These are phyloP conservation scores for Neofusicoccum kwambonambiense DNA, from an alignment of 2,329 filamentous ascomycete species.

Conservation along the genomic window DNA sequence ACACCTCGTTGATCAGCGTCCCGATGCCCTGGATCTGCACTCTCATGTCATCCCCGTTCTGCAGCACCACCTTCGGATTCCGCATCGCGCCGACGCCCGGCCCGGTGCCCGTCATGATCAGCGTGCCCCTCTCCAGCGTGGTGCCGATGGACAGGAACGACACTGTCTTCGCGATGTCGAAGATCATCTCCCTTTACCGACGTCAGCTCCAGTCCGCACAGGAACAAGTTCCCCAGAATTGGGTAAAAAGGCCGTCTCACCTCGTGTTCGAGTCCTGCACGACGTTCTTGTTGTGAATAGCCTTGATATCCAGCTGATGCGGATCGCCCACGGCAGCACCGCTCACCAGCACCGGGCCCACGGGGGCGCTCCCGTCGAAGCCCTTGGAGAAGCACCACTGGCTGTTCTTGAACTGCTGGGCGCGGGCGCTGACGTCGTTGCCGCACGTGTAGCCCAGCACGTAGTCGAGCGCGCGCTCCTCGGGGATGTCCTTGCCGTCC, in stretches of 20 bases:
- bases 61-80: constrained; percentile 40
- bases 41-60: constrained; percentile 39
- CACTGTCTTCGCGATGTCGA: constrained; percentile 47
- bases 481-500: constrained; percentile 51
- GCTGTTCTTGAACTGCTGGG: constrained; percentile 46
- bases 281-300: constrained; percentile 49
- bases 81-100: constrained; percentile 45
- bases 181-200: constrained; percentile 47
- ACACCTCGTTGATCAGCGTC: constrained; percentile 39
- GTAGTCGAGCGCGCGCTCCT: constrained; percentile 47
- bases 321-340: constrained; percentile 46
- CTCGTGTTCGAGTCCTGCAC: constrained; percentile 41
- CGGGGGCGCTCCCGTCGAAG: constrained; percentile 56
- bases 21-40: constrained; percentile 41
- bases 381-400: constrained; percentile 59
- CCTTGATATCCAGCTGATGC: constrained; percentile 43
- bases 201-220: not conserved
- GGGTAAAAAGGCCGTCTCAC: not conserved
- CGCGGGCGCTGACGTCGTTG: constrained; percentile 57
- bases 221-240: too few relatives aligned
- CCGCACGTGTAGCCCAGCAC: constrained; percentile 55
- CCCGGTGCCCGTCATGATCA: constrained; percentile 52
- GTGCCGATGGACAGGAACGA: constrained; percentile 47
- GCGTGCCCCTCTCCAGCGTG: constrained; percentile 47
- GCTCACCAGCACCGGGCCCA: constrained; percentile 52